Evolutionary conservation across 257 asterid species (phyloP), one percentile per base, ranked within the genome.

Genomic region (Nemophila menziesii): DNA sequence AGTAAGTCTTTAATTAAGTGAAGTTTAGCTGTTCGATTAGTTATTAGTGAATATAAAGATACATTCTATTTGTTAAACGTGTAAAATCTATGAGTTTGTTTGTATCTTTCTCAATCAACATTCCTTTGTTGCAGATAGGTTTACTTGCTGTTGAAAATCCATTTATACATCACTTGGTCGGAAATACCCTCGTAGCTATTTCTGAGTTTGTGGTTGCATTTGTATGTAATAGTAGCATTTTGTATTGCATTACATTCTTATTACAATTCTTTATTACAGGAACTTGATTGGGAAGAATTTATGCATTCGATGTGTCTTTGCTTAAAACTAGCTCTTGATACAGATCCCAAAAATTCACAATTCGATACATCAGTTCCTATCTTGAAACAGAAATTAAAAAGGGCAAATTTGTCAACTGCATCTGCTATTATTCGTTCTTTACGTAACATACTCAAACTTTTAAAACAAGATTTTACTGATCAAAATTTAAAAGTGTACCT

Each of bases 131-230:
- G 64, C 92, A 90, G 98, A 57, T 81, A 62, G 39, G 46, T 61
- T 64, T 90, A 65, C 71, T 85, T 33, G 57, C 63, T 53, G 20
- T 66, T 55, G 59, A 67, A 43, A 81, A 68, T 60, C 79, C 23
- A 69, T 63, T 66, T 58, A 47, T 55, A 59, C 92, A 63, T 59
- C 87, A 84, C 63, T 57, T 85, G 41, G 62, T 45, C 1, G 81
- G 79, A 36, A 90, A 74, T 62, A 74, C 37, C 45, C 71, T 90
- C 16, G 74, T 74, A 54, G 82, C 82, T 48, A 47, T 85, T 46
- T 69, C 79, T 16, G 78, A 81, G 77, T 63, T 74, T 50, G 37
- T 77, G 48, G 54, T 77, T 62, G 65, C 59, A 52, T 57, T 57
- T 34, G 96, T 89, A 89, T 48, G 84, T 65, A 55, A 40, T 41